Evolutionary conservation across 345 rosid genomes (phyloP).

Genomic region (Lepidium africanum): DNA sequence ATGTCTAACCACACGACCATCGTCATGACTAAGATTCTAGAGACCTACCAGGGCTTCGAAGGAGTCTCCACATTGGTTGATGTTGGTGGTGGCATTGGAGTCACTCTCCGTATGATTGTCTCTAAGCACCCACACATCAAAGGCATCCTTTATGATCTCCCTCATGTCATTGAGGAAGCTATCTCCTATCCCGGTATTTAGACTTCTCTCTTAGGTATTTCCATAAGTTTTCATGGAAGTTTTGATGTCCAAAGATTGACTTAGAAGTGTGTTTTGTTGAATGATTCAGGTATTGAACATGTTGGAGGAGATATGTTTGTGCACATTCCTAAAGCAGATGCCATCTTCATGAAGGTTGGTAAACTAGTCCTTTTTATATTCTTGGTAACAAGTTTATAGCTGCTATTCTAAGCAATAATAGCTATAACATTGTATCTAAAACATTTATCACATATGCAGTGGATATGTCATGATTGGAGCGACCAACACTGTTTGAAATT

Average conservation of each 20-base stretch:
- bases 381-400: not conserved
- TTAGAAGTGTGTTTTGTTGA: not conserved
- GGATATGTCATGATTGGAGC: slow-evolving; percentile 89
- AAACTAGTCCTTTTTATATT: not conserved
- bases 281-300: slow-evolving; percentile 54
- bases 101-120: slow-evolving; percentile 52
- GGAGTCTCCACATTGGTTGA: slow-evolving; percentile 55
- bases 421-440: not conserved
- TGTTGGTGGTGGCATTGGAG: slow-evolving; percentile 81
- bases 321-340: slow-evolving; percentile 63
- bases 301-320: slow-evolving; percentile 83
- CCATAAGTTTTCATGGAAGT: not conserved
- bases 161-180: slow-evolving; percentile 46
- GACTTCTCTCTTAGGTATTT: not conserved
- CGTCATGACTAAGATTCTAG: slow-evolving; percentile 61
- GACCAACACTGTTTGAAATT: slow-evolving; percentile 59
- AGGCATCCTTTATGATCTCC: slow-evolving; percentile 70
- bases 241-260: not conserved
- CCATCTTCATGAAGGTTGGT: slow-evolving; percentile 77
- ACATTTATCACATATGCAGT: slow-evolving; percentile 32
- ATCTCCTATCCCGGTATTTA: slow-evolving; percentile 1
- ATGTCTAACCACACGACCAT: slow-evolving; percentile 64
- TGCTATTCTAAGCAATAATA: not conserved
- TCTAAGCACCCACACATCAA: slow-evolving; percentile 54
- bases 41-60: slow-evolving; percentile 60